Conservation (phyloP, 2,329 filamentous ascomycete species). For the Fusarium hostae region DNA sequence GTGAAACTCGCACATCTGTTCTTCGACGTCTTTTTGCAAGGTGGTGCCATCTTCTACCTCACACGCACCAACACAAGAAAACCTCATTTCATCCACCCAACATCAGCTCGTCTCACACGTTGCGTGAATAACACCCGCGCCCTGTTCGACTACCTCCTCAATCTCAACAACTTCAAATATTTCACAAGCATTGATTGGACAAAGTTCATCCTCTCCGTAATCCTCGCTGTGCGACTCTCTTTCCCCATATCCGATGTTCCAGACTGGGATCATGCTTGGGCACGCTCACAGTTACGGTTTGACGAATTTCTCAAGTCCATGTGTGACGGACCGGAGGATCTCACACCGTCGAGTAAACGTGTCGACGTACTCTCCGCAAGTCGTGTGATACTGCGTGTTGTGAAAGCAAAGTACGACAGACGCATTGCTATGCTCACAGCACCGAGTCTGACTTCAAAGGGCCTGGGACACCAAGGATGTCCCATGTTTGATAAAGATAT, state of each 20-base stretch:
- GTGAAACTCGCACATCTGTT: constrained; percentile 50
- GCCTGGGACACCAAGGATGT: constrained; percentile 49
- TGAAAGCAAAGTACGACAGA: constrained; percentile 59
- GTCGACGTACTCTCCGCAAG: constrained; percentile 59
- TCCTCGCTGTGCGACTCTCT: constrained; percentile 59
- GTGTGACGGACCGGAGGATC: constrained; percentile 39
- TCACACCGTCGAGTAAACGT: constrained; percentile 42
- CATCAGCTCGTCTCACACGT: constrained; percentile 36
- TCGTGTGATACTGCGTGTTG: constrained; percentile 57
- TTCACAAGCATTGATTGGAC: constrained; percentile 58
- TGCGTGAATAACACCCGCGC: constrained; percentile 43
- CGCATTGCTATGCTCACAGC: constrained; percentile 50
- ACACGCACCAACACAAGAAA: constrained; percentile 9
- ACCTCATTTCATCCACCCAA: constrained; percentile 23
- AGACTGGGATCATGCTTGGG: constrained; percentile 51
- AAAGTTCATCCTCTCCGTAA: constrained; percentile 53
- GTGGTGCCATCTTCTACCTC: constrained; percentile 50
- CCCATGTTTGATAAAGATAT: constrained; percentile 64
- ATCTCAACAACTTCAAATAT: constrained; percentile 48
- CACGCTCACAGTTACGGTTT: constrained; percentile 54
- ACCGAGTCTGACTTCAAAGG: neutral
- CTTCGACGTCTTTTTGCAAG: constrained; percentile 54
- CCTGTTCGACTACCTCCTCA: constrained; percentile 49
- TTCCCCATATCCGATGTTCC: constrained; percentile 56
- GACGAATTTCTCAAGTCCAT: constrained; percentile 53